phyloP scores from a whole-genome alignment of 495 filamentous ascomycete species.

The Penicillium roqueforti region DNA sequence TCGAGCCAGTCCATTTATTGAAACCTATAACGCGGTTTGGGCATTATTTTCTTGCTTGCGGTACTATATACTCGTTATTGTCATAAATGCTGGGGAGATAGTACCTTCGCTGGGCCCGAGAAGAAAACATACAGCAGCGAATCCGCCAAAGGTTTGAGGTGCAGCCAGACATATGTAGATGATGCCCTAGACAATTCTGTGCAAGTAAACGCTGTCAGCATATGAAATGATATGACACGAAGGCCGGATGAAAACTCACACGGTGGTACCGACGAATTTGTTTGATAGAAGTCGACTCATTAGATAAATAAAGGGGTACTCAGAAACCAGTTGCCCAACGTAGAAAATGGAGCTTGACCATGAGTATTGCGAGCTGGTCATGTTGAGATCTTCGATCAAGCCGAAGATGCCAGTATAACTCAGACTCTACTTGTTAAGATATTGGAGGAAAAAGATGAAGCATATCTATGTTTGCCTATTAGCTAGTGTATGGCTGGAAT shows the following conservation, averaged over 20 bases:
- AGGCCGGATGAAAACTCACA: constrained; percentile 16
- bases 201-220: background rate
- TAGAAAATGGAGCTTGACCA: constrained; percentile 44
- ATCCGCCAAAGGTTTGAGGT: constrained; percentile 40
- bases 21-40: constrained; percentile 43
- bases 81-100: constrained; percentile 28
- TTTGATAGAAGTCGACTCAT: constrained; percentile 52
- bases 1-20: constrained; percentile 52
- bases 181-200: constrained; percentile 39
- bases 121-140: constrained; percentile 48
- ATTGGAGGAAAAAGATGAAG: constrained; percentile 30
- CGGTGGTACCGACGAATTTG: constrained; percentile 25
- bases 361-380: constrained; percentile 49
- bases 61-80: constrained; percentile 36
- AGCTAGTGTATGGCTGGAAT: background rate
- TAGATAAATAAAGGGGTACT: constrained; percentile 49
- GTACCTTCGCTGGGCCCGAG: constrained; percentile 50
- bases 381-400: constrained; percentile 44
- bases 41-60: constrained; percentile 46
- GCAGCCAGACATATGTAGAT: constrained; percentile 50
- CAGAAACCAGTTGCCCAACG: constrained; percentile 48
- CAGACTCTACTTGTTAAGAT: constrained; percentile 55
- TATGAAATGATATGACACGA: background rate
- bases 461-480: constrained; percentile 20
- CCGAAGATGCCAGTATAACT: constrained; percentile 55